Evolutionary conservation across 2,329 filamentous ascomycete species (phyloP).

Genomic region (Colletotrichum lini): DNA sequence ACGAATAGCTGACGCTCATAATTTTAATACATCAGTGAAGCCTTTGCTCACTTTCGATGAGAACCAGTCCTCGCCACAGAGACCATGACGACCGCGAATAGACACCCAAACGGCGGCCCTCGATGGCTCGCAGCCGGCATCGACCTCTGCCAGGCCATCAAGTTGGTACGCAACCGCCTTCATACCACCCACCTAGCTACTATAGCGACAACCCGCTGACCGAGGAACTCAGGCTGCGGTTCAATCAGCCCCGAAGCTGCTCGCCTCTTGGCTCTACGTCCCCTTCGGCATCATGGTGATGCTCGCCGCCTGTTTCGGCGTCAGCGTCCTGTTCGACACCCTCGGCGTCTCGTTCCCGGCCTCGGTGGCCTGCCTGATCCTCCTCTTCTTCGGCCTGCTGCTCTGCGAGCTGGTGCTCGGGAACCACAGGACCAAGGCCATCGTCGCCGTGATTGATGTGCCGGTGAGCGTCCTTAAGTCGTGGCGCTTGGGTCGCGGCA

Average conservation of each 20-base stretch:
- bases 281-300: conserved; percentile 60
- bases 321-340: conserved; percentile 59
- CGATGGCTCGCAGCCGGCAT: conserved; percentile 3
- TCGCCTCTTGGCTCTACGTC: conserved; percentile 64
- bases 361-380: conserved; percentile 70
- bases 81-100: conserved; percentile 19
- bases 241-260: conserved; percentile 45
- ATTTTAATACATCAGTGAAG: background rate
- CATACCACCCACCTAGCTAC: too few species aligned
- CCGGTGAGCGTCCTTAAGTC: conserved; percentile 57
- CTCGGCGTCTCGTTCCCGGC: conserved; percentile 70
- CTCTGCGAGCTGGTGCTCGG: conserved; percentile 63
- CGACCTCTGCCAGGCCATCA: conserved; percentile 28
- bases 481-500: rapidly evolving
- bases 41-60: background rate
- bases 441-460: conserved; percentile 67
- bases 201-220: too few species aligned
- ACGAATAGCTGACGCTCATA: background rate
- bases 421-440: conserved; percentile 60
- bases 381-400: conserved; percentile 67
- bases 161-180: conserved; percentile 21
- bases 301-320: conserved; percentile 59
- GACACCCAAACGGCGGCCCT: conserved; percentile 7
- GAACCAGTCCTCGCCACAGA: background rate
- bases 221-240: background rate